A percentile compares a stretch with the other conserved stretches of the same genome.
phyloP scores from a whole-genome alignment of 1,284 basidiomycete genomes.

The Tremellales sp. region DNA sequence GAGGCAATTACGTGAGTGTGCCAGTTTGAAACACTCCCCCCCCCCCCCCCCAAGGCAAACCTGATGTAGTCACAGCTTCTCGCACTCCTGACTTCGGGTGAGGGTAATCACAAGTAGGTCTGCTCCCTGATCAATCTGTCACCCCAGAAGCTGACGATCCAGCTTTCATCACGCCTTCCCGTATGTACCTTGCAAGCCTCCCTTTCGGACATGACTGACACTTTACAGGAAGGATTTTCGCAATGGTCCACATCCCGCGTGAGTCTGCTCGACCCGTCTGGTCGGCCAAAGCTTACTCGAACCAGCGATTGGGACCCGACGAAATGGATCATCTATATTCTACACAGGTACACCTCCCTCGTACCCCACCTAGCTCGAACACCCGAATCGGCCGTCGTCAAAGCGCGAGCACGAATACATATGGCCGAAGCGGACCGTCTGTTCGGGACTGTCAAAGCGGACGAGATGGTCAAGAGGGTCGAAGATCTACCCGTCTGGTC shows the following conservation, averaged over 20 bases:
- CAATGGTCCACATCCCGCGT: slow-evolving; percentile 38
- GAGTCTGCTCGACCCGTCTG: slow-evolving; percentile 1
- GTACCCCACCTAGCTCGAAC: slow-evolving; percentile 55
- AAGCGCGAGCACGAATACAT: slow-evolving; percentile 59
- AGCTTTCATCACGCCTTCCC: slow-evolving; percentile 68
- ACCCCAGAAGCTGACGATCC: slow-evolving; percentile 3
- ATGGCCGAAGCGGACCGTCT: slow-evolving; percentile 46
- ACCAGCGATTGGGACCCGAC: slow-evolving; percentile 72
- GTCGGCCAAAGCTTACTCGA: background rate
- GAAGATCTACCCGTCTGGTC: slow-evolving; percentile 34
- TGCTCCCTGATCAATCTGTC: slow-evolving; percentile 17
- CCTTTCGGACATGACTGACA: background rate
- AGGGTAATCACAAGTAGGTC: slow-evolving; percentile 75
- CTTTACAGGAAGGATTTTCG: slow-evolving; percentile 50
- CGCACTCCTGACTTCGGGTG: slow-evolving; percentile 66
- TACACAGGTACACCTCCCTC: slow-evolving; percentile 57
- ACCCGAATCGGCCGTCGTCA: slow-evolving; percentile 57
- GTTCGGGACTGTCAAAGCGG: slow-evolving; percentile 17
- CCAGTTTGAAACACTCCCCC: no score
- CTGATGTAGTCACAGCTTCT: slow-evolving; percentile 53
- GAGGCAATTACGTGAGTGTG: slow-evolving; percentile 55
- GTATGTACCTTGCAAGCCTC: slow-evolving; percentile 54
- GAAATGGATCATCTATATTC: slow-evolving; percentile 66
- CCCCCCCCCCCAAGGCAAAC: no score
- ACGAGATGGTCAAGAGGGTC: slow-evolving; percentile 15